Conservation (phyloP, 2,329 filamentous ascomycete species). For the Esteya vermicola region DNA sequence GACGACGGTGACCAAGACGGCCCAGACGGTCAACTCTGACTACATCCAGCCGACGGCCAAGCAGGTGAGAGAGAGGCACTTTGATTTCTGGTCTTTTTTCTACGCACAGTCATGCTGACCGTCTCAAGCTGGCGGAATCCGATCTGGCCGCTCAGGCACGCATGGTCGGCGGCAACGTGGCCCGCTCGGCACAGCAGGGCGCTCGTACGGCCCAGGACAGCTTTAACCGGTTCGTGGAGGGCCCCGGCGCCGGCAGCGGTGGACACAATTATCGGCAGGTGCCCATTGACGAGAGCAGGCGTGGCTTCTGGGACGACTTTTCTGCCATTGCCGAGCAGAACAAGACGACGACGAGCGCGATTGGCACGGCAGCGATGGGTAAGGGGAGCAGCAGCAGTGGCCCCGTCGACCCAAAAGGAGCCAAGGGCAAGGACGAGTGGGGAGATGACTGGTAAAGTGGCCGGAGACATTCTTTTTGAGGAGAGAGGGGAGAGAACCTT, state of each 20-base stretch:
- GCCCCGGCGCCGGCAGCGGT: slow-evolving; percentile 23
- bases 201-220: slow-evolving; percentile 63
- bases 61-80: slow-evolving; percentile 55
- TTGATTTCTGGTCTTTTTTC: too few relatives aligned
- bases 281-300: slow-evolving; percentile 48
- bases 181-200: slow-evolving; percentile 50
- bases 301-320: slow-evolving; percentile 89
- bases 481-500: neutral
- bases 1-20: slow-evolving; percentile 74
- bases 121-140: slow-evolving; percentile 56
- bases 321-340: slow-evolving; percentile 50
- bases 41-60: slow-evolving; percentile 89
- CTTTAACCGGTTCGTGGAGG: slow-evolving; percentile 81
- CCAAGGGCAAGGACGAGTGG: slow-evolving; percentile 44
- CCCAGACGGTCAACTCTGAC: slow-evolving; percentile 78
- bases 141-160: slow-evolving; percentile 59
- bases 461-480: slow-evolving; percentile 10
- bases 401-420: slow-evolving; percentile 12
- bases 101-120: neutral
- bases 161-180: slow-evolving; percentile 50
- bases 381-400: slow-evolving; percentile 26
- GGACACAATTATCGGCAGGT: slow-evolving; percentile 19
- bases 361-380: slow-evolving; percentile 46
- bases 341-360: slow-evolving; percentile 27
- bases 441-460: slow-evolving; percentile 41